A percentile compares a stretch with the other conserved stretches of the same genome.
These are phyloP conservation scores for Ligustrum vulgare DNA, from an alignment of 257 asterid species.

Conservation along the genomic window DNA sequence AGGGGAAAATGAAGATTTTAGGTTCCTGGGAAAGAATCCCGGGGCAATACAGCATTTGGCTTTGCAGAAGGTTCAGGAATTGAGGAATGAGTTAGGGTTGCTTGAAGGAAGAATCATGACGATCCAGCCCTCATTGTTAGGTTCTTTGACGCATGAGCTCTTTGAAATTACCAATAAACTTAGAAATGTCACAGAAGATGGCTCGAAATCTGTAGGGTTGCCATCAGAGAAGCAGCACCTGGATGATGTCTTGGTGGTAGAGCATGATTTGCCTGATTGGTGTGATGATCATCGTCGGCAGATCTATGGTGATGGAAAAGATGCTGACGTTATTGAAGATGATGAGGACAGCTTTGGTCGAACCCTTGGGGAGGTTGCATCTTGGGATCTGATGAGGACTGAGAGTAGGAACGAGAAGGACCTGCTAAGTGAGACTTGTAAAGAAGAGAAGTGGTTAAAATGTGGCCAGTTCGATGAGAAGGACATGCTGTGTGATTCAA, in stretches of 20 bases:
- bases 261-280: conserved; percentile 97
- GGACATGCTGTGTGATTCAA: conserved; percentile 58
- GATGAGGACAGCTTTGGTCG: conserved; percentile 97
- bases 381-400: conserved; percentile 87
- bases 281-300: conserved; percentile 74
- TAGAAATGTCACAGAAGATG: conserved; percentile 69
- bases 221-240: conserved; percentile 72
- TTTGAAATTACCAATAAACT: conserved; percentile 66
- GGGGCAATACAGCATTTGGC: conserved; percentile 63
- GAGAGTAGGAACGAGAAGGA: conserved; percentile 66
- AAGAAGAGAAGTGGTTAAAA: conserved; percentile 84
- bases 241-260: conserved; percentile 85
- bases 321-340: conserved; percentile 81
- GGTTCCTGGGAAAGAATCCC: conserved; percentile 59
- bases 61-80: conserved; percentile 76
- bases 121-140: conserved; percentile 53
- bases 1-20: conserved; percentile 70
- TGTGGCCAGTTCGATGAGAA: conserved; percentile 76
- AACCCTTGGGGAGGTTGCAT: conserved; percentile 96
- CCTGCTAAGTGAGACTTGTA: conserved; percentile 72
- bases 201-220: conserved; percentile 60
- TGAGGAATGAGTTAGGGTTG: conserved; percentile 73
- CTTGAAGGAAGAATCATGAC: conserved; percentile 84
- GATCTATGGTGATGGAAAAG: conserved; percentile 74
- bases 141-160: conserved; percentile 74